A percentile compares a stretch with the other conserved stretches of the same genome.
Conservation (phyloP, 2,329 filamentous ascomycete genomes). For the Ascochyta fabae region DNA sequence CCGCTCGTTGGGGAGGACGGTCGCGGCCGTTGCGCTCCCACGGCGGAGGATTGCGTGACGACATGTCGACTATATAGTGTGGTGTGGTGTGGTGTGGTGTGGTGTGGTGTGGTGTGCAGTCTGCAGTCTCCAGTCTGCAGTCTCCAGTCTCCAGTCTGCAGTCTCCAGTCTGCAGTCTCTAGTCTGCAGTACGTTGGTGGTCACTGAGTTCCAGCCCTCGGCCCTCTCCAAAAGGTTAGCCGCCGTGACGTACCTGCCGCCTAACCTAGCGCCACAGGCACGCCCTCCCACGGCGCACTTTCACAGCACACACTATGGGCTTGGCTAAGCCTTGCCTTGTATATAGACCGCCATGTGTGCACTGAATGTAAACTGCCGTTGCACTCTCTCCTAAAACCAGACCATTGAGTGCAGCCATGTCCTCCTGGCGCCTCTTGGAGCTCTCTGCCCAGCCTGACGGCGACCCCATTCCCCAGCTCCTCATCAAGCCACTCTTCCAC, state of each 20-base stretch:
- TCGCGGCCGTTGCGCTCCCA: constrained; percentile 39
- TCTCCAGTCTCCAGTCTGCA: no score
- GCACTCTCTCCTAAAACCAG: no score
- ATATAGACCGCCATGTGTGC: background rate
- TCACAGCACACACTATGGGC: no score
- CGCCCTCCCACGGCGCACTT: no score
- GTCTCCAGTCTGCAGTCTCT: no score
- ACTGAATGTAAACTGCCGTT: no score
- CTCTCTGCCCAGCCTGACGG: constrained; percentile 30
- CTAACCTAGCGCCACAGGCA: no score
- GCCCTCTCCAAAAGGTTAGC: constrained; percentile 22
- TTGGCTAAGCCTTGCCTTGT: no score
- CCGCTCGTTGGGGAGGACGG: constrained; percentile 28
- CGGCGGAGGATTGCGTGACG: constrained; percentile 42
- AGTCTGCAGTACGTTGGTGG: no score
- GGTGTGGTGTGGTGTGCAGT: no score
- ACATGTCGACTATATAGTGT: constrained; percentile 27
- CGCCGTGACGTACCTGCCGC: constrained; percentile 27
- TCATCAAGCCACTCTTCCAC: constrained; percentile 66
- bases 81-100: background rate
- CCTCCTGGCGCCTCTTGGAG: constrained; percentile 44
- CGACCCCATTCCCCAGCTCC: constrained; percentile 61
- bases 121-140: no score
- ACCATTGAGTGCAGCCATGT: constrained; percentile 27
- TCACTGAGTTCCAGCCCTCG: background rate